Conservation (phyloP, 2,329 filamentous ascomycete species). For the Colletotrichum sansevieriae region DNA sequence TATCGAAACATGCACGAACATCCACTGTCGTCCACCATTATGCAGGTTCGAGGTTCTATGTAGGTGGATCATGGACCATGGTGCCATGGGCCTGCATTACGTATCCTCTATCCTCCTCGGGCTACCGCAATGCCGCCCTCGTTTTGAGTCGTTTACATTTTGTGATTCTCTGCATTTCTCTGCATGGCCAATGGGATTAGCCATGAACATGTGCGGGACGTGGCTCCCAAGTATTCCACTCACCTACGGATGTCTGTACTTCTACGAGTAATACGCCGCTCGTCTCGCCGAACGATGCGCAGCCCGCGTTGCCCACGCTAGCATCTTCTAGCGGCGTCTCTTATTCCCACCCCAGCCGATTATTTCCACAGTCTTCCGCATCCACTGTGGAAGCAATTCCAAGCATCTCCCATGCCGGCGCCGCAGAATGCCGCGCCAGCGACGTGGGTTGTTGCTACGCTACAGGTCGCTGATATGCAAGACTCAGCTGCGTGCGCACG, state of each 20-base stretch:
- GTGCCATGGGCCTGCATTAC: background rate
- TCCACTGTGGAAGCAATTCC: slow-evolving; percentile 10
- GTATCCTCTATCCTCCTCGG: no score
- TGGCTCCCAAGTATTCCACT: background rate
- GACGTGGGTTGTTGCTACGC: slow-evolving; percentile 22
- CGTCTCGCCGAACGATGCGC: background rate
- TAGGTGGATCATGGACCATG: slow-evolving; percentile 24
- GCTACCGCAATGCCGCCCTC: background rate
- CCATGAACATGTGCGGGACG: background rate
- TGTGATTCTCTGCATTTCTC: slow-evolving; percentile 13
- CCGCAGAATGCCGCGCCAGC: slow-evolving; percentile 25
- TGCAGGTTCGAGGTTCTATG: slow-evolving; percentile 1
- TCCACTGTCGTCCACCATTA: slow-evolving; percentile 14
- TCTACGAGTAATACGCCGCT: background rate
- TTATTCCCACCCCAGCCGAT: slow-evolving; percentile 1
- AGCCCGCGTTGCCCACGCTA: slow-evolving; percentile 9
- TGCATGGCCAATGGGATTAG: background rate
- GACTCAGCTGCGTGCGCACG: slow-evolving; percentile 15
- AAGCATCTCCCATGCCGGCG: slow-evolving; percentile 2
- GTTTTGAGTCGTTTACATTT: background rate
- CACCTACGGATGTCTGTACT: background rate
- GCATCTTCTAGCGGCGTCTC: slow-evolving; percentile 16
- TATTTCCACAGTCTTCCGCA: slow-evolving; percentile 19
- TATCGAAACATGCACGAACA: slow-evolving; percentile 15
- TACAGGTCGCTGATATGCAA: slow-evolving; percentile 17